These are phyloP conservation scores for Hygrocybe coccinea DNA, from an alignment of 768 basidiomycete species.

Conservation along the genomic window DNA sequence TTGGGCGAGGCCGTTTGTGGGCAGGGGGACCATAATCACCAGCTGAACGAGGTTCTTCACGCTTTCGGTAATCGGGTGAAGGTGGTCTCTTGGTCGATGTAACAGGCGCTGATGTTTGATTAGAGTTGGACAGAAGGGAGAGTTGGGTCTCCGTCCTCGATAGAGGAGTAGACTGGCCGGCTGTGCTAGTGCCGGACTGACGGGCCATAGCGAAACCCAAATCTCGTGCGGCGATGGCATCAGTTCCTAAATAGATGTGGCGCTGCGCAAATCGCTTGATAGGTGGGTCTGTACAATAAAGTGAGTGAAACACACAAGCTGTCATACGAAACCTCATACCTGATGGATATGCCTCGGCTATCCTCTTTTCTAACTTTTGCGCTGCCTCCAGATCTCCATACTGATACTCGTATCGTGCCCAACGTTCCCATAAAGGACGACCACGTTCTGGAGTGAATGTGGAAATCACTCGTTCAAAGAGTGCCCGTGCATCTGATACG, in stretches of 20 bases:
- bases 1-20: slow-evolving; percentile 33
- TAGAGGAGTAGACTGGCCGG: slow-evolving; percentile 11
- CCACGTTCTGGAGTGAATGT: slow-evolving; percentile 76
- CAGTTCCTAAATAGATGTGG: slow-evolving; percentile 75
- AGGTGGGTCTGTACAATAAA: slow-evolving; percentile 59
- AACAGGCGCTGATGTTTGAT: slow-evolving; percentile 3
- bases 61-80: slow-evolving; percentile 36
- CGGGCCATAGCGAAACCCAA: slow-evolving; percentile 69
- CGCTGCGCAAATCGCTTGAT: slow-evolving; percentile 89
- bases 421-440: slow-evolving; percentile 88
- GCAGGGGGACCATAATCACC: slow-evolving; percentile 28
- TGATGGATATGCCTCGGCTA: slow-evolving; percentile 80
- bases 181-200: slow-evolving; percentile 20
- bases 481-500: slow-evolving; percentile 79
- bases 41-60: slow-evolving; percentile 18
- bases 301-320: neutral
- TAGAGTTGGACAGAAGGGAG: slow-evolving; percentile 21
- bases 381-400: slow-evolving; percentile 89
- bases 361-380: slow-evolving; percentile 83
- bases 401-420: slow-evolving; percentile 93
- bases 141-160: slow-evolving; percentile 35
- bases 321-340: slow-evolving; percentile 45
- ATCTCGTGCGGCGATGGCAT: slow-evolving; percentile 85
- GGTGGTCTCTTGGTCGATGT: slow-evolving; percentile 31
- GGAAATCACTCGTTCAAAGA: slow-evolving; percentile 85